These are phyloP conservation scores for Angomonas deanei DNA, from an alignment of 208 protist genomes.

Conservation along the genomic window DNA sequence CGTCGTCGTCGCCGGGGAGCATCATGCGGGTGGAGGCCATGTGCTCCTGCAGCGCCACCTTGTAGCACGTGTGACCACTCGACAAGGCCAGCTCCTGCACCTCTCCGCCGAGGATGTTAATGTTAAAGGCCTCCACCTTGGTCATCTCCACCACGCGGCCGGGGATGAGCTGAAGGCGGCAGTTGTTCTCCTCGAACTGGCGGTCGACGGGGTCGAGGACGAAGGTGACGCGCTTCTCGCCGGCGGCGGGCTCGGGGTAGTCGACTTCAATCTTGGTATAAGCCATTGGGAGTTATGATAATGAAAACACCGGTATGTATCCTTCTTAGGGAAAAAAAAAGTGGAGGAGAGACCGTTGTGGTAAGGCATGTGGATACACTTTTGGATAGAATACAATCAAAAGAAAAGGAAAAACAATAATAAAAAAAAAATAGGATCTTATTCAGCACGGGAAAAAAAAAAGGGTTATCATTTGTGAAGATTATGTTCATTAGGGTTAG, in stretches of 20 bases:
- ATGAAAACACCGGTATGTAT: too few relatives aligned
- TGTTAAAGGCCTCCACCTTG: constrained; percentile 17
- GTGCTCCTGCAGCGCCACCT: constrained; percentile 24
- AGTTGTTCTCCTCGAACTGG: constrained; percentile 25
- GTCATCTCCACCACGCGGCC: constrained; percentile 27
- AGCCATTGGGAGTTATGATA: constrained; percentile 10
- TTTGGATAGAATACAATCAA: too few relatives aligned
- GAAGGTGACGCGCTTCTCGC: constrained; percentile 47
- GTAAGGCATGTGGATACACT: too few relatives aligned
- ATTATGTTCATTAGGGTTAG: too few relatives aligned
- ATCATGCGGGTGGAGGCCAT: constrained; percentile 13
- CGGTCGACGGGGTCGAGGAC: constrained; percentile 35
- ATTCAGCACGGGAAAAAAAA: neutral
- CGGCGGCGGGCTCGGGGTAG: constrained; percentile 29
- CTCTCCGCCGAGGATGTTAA: constrained; percentile 20
- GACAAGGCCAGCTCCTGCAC: constrained; percentile 21
- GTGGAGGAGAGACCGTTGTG: neutral
- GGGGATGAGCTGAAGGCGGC: constrained; percentile 53
- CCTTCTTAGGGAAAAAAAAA: neutral
- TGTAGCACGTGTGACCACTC: constrained; percentile 31
- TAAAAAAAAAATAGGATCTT: too few relatives aligned
- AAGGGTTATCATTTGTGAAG: neutral
- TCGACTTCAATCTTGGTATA: constrained; percentile 24
- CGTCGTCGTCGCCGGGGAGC: constrained; percentile 14
- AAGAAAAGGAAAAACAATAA: too few relatives aligned